These are phyloP conservation scores for Neospermospora avenae DNA, from an alignment of 2,329 filamentous ascomycete genomes.

Conservation along the genomic window DNA sequence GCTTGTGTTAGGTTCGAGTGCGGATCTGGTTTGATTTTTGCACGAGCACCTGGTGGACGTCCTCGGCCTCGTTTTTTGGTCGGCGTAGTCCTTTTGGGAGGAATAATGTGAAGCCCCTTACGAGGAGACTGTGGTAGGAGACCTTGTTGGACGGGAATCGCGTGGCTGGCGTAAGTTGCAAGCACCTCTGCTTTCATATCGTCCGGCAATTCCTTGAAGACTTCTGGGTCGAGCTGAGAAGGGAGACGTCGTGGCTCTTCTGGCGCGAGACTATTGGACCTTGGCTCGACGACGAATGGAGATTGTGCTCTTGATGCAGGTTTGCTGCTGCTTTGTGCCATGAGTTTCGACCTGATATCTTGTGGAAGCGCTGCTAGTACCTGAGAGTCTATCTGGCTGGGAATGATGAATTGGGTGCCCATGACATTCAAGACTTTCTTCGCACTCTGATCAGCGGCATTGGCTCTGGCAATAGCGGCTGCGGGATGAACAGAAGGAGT, in stretches of 20 bases:
- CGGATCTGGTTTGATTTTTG: conserved; percentile 46
- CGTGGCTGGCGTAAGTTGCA: conserved; percentile 55
- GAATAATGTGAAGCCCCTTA: conserved; percentile 50
- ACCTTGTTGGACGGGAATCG: conserved; percentile 34
- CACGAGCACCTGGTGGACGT: conserved; percentile 27
- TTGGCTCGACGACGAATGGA: conserved; percentile 31
- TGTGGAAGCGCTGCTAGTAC: conserved; percentile 79
- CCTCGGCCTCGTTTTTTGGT: conserved; percentile 62
- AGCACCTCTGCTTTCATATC: conserved; percentile 84
- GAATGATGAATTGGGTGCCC: conserved; percentile 90
- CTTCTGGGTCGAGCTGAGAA: conserved; percentile 80
- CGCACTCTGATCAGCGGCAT: conserved; percentile 47
- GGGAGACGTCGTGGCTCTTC: conserved; percentile 42
- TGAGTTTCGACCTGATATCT: conserved; percentile 76
- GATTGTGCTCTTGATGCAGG: conserved; percentile 31
- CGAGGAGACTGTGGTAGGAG: conserved; percentile 47
- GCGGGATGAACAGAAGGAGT: conserved; percentile 46
- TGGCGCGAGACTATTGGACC: conserved; percentile 25
- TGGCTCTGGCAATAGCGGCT: conserved; percentile 48
- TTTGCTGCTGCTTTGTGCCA: conserved; percentile 49
- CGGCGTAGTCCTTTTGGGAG: conserved; percentile 42
- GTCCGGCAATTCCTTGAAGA: conserved; percentile 77
- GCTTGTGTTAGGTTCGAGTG: conserved; percentile 67
- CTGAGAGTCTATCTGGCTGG: conserved; percentile 75
- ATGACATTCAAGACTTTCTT: conserved; percentile 71